Evolutionary conservation across 257 asterid genomes (phyloP).

Genomic region (Solanum boliviense): DNA sequence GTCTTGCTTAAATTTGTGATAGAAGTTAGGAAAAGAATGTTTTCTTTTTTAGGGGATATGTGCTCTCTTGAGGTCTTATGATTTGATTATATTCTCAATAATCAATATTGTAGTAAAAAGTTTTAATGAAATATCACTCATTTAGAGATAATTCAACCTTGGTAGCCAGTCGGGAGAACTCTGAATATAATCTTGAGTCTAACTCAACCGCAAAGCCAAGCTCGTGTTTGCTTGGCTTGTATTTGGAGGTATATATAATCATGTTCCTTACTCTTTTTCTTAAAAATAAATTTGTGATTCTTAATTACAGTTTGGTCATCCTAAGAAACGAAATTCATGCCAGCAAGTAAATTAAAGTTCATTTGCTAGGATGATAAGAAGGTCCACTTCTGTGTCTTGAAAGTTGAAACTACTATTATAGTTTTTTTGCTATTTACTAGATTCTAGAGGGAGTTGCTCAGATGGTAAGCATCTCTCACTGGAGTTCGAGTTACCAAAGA

Average conservation of each 20-base stretch:
- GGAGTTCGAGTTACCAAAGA: no score
- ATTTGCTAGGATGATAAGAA: no score
- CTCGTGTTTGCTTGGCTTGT: neutral
- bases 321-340: no score
- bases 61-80: neutral
- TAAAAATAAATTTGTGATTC: no score
- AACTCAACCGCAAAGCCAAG: neutral
- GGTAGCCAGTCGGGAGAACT: neutral
- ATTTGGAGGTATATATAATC: neutral
- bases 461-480: no score
- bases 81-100: neutral
- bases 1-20: neutral
- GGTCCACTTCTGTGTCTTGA: no score
- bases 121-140: no score
- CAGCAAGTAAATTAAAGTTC: no score
- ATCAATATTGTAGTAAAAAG: neutral
- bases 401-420: no score
- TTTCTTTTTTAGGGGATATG: neutral
- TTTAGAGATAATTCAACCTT: neutral
- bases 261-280: neutral
- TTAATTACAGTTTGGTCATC: no score
- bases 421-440: no score
- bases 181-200: neutral
- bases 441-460: no score
- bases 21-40: neutral